Evolutionary conservation across 768 basidiomycete genomes (phyloP).

Genomic region (Tephrocybe sp.): DNA sequence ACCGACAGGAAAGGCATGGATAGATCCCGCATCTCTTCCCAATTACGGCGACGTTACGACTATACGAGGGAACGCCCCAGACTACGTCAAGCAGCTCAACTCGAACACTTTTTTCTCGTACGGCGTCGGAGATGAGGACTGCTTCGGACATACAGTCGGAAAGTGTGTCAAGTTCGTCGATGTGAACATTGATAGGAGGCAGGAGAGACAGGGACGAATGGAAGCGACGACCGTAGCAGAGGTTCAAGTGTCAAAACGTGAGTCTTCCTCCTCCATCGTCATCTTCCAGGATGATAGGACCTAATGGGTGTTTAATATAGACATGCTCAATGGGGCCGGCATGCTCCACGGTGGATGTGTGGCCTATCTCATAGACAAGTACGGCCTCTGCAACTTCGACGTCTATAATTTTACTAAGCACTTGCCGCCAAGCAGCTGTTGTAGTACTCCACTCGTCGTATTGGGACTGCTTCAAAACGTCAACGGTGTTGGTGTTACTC

Average conservation of each 20-base stretch:
- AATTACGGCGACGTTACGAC: slow-evolving; percentile 52
- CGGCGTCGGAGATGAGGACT: slow-evolving; percentile 63
- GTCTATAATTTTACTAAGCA: not conserved
- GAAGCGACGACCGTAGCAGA: slow-evolving; percentile 65
- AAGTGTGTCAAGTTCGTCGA: slow-evolving; percentile 59
- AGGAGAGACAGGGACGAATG: slow-evolving; percentile 46
- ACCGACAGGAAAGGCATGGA: slow-evolving; percentile 48
- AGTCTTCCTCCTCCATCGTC: slow-evolving; percentile 21
- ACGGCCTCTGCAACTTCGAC: slow-evolving; percentile 14
- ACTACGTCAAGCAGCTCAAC: slow-evolving; percentile 62
- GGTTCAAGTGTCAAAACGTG: slow-evolving; percentile 59
- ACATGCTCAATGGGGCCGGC: slow-evolving; percentile 73
- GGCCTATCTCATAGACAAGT: slow-evolving; percentile 75
- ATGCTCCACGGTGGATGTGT: slow-evolving; percentile 77
- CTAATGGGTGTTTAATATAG: no score
- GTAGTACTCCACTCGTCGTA: slow-evolving; percentile 64
- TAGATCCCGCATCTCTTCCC: slow-evolving; percentile 64
- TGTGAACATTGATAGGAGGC: slow-evolving; percentile 47
- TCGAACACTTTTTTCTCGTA: slow-evolving; percentile 68
- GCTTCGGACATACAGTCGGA: slow-evolving; percentile 62
- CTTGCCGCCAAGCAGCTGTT: slow-evolving; percentile 42
- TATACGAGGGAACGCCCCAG: slow-evolving; percentile 62
- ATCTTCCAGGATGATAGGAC: slow-evolving; percentile 5
- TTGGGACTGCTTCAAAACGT: slow-evolving; percentile 56
- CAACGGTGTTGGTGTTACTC: slow-evolving; percentile 75